Conservation (phyloP, 345 rosid genomes). For the Pseudoturritis turrita region DNA sequence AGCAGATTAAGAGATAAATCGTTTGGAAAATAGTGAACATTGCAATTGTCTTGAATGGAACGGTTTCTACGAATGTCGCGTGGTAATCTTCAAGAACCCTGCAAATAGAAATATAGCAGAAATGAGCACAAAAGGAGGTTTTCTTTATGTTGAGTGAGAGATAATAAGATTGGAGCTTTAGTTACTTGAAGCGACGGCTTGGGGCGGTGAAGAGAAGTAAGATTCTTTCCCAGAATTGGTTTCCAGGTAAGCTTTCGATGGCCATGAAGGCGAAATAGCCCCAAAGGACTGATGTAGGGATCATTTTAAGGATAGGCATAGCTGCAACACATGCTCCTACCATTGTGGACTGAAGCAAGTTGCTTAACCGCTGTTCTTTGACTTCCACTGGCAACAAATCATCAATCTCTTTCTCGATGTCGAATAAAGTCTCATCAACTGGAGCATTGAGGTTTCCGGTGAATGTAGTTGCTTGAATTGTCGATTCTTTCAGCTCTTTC, state of each 20-base stretch:
- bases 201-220: slow-evolving; percentile 89
- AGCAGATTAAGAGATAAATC: slow-evolving; percentile 64
- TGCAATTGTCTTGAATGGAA: slow-evolving; percentile 84
- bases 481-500: slow-evolving; percentile 83
- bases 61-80: slow-evolving; percentile 84
- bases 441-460: slow-evolving; percentile 83
- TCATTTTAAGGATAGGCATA: slow-evolving; percentile 87
- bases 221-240: slow-evolving; percentile 97
- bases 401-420: slow-evolving; percentile 79
- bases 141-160: background rate
- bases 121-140: no score
- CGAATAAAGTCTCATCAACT: slow-evolving; percentile 74
- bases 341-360: slow-evolving; percentile 87
- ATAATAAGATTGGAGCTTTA: slow-evolving; percentile 8
- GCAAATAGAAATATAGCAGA: slow-evolving; percentile 5
- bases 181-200: slow-evolving; percentile 81
- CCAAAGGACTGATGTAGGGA: slow-evolving; percentile 96
- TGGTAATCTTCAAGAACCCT: slow-evolving; percentile 86
- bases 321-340: slow-evolving; percentile 88
- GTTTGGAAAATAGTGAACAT: slow-evolving; percentile 81
- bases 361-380: slow-evolving; percentile 92
- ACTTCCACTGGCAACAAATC: slow-evolving; percentile 87
- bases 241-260: slow-evolving; percentile 92
- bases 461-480: slow-evolving; percentile 69
- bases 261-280: slow-evolving; percentile 99